phyloP scores from a whole-genome alignment of 768 basidiomycete species.

The Russula vinacea region DNA sequence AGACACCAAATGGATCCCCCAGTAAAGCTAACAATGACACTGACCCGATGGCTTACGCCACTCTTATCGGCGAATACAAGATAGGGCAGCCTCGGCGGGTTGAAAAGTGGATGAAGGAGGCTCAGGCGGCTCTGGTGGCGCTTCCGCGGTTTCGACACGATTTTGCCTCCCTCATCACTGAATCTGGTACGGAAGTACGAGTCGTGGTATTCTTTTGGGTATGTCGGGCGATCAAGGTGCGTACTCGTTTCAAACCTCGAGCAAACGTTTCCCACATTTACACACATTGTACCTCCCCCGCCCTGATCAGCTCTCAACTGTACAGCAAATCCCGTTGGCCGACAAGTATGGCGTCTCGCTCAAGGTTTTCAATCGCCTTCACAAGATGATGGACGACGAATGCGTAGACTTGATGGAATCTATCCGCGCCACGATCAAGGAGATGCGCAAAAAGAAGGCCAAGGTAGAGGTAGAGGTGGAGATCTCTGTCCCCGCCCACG shows the following conservation, averaged over 20 bases:
- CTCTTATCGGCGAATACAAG: slow-evolving; percentile 15
- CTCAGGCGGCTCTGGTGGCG: slow-evolving; percentile 13
- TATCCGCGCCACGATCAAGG: slow-evolving; percentile 2
- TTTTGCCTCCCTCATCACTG: slow-evolving; percentile 3
- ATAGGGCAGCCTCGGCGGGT: slow-evolving; percentile 25
- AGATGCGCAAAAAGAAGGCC: slow-evolving; percentile 19
- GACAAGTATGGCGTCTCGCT: slow-evolving; percentile 12
- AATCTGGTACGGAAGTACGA: slow-evolving; percentile 15
- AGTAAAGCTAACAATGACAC: slow-evolving; percentile 21
- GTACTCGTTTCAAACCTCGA: neutral
- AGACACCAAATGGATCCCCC: slow-evolving; percentile 6
- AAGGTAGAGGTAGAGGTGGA: neutral
- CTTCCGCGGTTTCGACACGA: slow-evolving; percentile 17
- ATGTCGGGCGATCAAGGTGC: slow-evolving; percentile 24
- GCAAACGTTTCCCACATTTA: neutral
- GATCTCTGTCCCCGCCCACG: neutral
- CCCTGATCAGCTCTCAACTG: neutral
- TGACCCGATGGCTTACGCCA: slow-evolving; percentile 36
- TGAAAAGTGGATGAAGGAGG: slow-evolving; percentile 25
- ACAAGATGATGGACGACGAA: slow-evolving; percentile 17
- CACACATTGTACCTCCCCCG: neutral
- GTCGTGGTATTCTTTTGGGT: slow-evolving; percentile 27
- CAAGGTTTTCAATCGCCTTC: slow-evolving; percentile 5
- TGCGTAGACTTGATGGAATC: slow-evolving; percentile 17
- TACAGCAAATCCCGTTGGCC: neutral